Conservation (phyloP, 257 asterid species). For the Lithospermum erythrorhizon region DNA sequence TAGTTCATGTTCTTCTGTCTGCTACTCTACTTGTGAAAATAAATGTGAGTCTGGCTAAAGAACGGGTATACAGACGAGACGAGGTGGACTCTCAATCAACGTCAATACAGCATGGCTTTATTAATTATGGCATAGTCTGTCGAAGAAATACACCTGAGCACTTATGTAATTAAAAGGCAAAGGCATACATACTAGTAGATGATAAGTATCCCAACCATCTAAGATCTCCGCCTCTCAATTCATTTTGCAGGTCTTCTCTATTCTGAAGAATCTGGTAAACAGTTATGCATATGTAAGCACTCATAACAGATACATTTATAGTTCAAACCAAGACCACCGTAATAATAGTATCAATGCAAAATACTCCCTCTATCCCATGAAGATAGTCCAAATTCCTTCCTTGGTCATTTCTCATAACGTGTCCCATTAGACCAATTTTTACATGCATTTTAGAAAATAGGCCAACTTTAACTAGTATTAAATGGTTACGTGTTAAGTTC, state of each 20-base stretch:
- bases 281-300: slow-evolving; percentile 12
- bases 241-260: slow-evolving; percentile 29
- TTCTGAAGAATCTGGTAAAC: slow-evolving; percentile 45
- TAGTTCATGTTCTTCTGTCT: not conserved
- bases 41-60: too few relatives aligned
- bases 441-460: too few relatives aligned
- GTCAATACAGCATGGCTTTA: too few relatives aligned
- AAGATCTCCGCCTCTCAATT: slow-evolving; percentile 50
- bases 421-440: too few relatives aligned
- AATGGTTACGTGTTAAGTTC: too few relatives aligned
- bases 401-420: too few relatives aligned
- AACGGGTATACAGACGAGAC: too few relatives aligned
- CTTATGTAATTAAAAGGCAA: slow-evolving; percentile 5
- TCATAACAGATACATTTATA: not conserved
- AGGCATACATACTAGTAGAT: slow-evolving; percentile 53
- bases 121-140: not conserved
- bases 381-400: too few relatives aligned
- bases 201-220: slow-evolving; percentile 76
- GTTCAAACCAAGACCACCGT: not conserved
- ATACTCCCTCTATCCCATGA: too few relatives aligned
- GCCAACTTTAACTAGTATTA: too few relatives aligned
- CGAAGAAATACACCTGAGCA: not conserved
- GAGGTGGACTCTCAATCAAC: too few relatives aligned
- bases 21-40: too few relatives aligned
- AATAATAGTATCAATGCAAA: not conserved